Conservation (phyloP, 2,329 filamentous ascomycete species). For the Cladosporium cucumerinum region DNA sequence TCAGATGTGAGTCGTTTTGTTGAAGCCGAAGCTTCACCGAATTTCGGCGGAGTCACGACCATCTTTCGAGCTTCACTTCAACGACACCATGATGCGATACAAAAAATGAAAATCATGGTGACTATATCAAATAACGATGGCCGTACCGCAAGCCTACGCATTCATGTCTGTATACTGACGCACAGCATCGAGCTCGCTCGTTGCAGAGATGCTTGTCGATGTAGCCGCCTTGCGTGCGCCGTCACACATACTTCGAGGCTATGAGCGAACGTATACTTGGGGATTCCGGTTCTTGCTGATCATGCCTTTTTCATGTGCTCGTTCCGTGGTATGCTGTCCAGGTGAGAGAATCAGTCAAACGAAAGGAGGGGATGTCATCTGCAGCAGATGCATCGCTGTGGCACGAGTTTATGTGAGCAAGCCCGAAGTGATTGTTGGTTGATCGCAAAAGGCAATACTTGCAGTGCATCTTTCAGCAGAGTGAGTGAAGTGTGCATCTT, state of each 20-base stretch:
- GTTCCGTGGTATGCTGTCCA: background rate
- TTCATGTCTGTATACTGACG: background rate
- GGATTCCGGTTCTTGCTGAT: background rate
- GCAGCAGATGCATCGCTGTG: background rate
- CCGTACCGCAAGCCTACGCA: too few relatives aligned
- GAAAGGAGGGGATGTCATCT: background rate
- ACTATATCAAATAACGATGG: background rate
- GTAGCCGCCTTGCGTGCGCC: background rate
- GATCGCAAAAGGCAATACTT: background rate
- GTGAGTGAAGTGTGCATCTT: background rate
- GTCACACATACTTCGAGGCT: background rate
- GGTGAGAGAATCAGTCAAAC: background rate
- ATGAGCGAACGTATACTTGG: background rate
- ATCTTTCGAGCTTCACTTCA: background rate
- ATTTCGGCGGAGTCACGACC: background rate
- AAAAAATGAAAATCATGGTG: background rate
- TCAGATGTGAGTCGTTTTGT: background rate
- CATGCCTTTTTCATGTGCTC: background rate
- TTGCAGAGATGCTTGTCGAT: background rate
- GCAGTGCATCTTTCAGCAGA: background rate
- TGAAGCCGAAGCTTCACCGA: slow-evolving; percentile 1
- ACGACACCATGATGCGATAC: background rate
- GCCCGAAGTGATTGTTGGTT: background rate
- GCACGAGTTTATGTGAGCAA: background rate
- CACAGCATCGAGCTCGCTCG: background rate